phyloP scores from a whole-genome alignment of 73 alveolate genomes.

The Halteria grandinella region DNA sequence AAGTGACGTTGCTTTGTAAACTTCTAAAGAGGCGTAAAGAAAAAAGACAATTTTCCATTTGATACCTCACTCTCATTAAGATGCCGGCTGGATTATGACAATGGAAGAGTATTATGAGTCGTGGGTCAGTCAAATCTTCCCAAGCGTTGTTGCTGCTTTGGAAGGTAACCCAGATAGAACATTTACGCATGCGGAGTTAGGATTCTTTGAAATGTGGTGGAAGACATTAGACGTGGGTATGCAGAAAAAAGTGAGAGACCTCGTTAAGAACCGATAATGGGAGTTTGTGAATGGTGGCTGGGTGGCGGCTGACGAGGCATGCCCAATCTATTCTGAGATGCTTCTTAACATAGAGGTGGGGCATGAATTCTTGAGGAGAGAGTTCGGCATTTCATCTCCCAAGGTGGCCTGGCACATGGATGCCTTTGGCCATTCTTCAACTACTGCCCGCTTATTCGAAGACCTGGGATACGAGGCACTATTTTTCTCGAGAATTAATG shows the following conservation, averaged over 20 bases:
- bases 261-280: conserved; percentile 76
- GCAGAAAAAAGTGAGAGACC: conserved; percentile 49
- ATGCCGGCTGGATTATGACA: conserved; percentile 62
- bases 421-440: conserved; percentile 93
- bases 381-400: conserved; percentile 76
- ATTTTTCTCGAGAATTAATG: conserved; percentile 89
- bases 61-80: conserved; percentile 55
- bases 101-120: conserved; percentile 26
- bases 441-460: conserved; percentile 86
- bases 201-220: conserved; percentile 90
- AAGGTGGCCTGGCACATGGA: conserved; percentile 95
- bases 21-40: no score
- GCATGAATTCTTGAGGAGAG: conserved; percentile 63
- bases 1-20: no score
- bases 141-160: conserved; percentile 57
- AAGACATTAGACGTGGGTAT: conserved; percentile 63
- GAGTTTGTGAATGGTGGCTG: conserved; percentile 90
- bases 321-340: conserved; percentile 70
- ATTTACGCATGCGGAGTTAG: conserved; percentile 91
- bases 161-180: conserved; percentile 71
- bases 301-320: conserved; percentile 92
- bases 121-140: conserved; percentile 60
- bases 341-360: conserved; percentile 77
- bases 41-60: no score
- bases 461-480: conserved; percentile 96